Conservation (phyloP, 1,284 basidiomycete species). For the Fomitopsis schrenkii region DNA sequence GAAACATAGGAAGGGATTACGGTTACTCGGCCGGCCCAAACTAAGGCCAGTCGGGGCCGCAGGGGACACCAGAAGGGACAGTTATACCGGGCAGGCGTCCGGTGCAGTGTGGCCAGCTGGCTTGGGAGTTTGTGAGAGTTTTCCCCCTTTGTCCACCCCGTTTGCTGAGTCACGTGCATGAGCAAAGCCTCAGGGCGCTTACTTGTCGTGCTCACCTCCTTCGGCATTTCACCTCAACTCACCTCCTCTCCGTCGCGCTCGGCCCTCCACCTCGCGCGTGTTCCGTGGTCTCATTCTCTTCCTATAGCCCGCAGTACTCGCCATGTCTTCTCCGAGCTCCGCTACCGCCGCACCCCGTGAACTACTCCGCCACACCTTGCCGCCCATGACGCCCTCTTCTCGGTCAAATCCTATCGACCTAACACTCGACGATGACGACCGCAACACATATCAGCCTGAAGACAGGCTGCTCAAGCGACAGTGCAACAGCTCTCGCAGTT, state of each 20-base stretch:
- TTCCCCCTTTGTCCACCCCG: neutral
- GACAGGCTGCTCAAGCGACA: conserved; percentile 25
- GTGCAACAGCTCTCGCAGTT: conserved; percentile 19
- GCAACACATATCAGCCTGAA: conserved; percentile 4
- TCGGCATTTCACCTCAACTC: neutral
- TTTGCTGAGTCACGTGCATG: conserved; percentile 6
- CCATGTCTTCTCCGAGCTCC: conserved; percentile 15
- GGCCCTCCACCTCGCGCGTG: neutral
- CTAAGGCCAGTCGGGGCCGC: neutral
- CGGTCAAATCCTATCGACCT: conserved; percentile 31
- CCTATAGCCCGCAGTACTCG: neutral
- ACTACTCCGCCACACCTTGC: neutral
- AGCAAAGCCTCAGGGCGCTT: neutral
- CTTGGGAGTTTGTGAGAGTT: neutral
- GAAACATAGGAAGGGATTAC: neutral
- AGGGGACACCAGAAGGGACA: neutral
- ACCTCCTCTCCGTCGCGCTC: conserved; percentile 9
- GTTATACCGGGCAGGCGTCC: neutral
- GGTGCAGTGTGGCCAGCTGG: no score
- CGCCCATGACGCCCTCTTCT: conserved; percentile 14
- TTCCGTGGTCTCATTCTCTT: conserved; percentile 5
- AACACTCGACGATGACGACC: conserved; percentile 28
- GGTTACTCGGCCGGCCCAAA: neutral
- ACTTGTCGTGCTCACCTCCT: neutral
- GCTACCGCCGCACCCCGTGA: conserved; percentile 9